phyloP scores from a whole-genome alignment of 306 rosid genomes.

The Trifolium subterraneum region DNA sequence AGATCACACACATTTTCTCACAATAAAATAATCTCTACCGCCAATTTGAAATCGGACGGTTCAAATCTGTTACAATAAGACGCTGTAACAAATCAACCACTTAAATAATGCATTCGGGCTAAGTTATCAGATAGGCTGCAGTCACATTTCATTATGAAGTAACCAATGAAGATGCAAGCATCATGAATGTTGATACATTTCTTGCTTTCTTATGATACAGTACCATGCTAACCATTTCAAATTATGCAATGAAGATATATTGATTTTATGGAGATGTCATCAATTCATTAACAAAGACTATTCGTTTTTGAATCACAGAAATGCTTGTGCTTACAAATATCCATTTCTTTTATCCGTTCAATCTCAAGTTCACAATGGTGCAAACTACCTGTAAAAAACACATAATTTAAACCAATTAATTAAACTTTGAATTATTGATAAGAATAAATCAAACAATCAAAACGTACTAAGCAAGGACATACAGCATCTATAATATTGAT shows the following conservation, averaged over 20 bases:
- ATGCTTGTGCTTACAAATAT: slow-evolving; percentile 27
- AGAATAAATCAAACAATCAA: slow-evolving; percentile 12
- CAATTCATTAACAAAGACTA: slow-evolving; percentile 30
- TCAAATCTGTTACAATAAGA: too few species aligned
- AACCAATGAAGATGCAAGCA: slow-evolving; percentile 20
- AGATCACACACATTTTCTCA: too few species aligned
- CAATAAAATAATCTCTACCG: too few species aligned
- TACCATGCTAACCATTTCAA: slow-evolving; percentile 27
- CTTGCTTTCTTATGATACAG: not conserved
- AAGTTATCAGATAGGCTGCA: slow-evolving; percentile 3
- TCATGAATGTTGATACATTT: slow-evolving; percentile 26
- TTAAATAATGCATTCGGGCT: too few species aligned
- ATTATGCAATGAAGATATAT: slow-evolving; percentile 21
- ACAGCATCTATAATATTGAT: slow-evolving; percentile 39
- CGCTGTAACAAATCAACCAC: too few species aligned
- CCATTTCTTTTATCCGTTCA: slow-evolving; percentile 16
- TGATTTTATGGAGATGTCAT: slow-evolving; percentile 23
- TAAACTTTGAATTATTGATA: slow-evolving; percentile 18
- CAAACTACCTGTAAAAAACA: slow-evolving; percentile 35
- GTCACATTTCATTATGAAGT: slow-evolving; percentile 20
- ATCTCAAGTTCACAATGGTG: slow-evolving; percentile 16
- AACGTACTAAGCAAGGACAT: slow-evolving; percentile 34
- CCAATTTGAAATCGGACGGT: too few species aligned
- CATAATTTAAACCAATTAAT: slow-evolving; percentile 35
- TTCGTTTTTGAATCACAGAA: slow-evolving; percentile 13